A percentile compares a stretch with the other conserved stretches of the same genome.
These are phyloP conservation scores for Dendrobium chrysotoxum DNA, from an alignment of 106 monocot genomes.

Conservation along the genomic window DNA sequence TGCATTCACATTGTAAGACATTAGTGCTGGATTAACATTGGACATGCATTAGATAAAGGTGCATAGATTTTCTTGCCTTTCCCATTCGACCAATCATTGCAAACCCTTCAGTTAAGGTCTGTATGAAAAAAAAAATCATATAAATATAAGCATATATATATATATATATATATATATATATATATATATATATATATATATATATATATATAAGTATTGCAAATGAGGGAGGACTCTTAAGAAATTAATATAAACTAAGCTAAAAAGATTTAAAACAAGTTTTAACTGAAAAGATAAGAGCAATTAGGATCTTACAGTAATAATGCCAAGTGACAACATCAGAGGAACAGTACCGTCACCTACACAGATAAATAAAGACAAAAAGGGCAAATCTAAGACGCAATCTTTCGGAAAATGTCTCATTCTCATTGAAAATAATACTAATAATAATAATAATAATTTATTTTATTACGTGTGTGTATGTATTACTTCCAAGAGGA, in stretches of 20 bases:
- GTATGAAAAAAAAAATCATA: constrained; percentile 14
- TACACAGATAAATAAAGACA: constrained; percentile 22
- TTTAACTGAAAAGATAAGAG: not conserved
- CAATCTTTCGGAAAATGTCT: not conserved
- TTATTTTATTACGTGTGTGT: too few relatives aligned
- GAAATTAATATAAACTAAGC: not conserved
- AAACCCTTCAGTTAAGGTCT: constrained; percentile 85
- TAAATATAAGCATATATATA: not conserved
- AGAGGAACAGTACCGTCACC: constrained; percentile 88
- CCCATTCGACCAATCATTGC: constrained; percentile 81
- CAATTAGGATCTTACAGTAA: constrained; percentile 57
- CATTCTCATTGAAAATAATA: not conserved
- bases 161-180: too few relatives aligned
- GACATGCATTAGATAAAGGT: not conserved
- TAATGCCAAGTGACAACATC: constrained; percentile 82
- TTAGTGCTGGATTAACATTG: not conserved
- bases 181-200: too few relatives aligned
- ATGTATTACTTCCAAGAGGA: too few relatives aligned
- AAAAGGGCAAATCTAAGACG: not conserved
- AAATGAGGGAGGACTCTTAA: not conserved
- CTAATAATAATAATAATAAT: too few relatives aligned
- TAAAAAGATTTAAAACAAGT: not conserved
- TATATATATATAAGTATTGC: too few relatives aligned
- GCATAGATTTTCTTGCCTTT: constrained; percentile 37
- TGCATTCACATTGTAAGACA: not conserved